Base-by-base conservation (phyloP, 2,329 filamentous ascomycete genomes). In the Calonectria fujianensis region DNA sequence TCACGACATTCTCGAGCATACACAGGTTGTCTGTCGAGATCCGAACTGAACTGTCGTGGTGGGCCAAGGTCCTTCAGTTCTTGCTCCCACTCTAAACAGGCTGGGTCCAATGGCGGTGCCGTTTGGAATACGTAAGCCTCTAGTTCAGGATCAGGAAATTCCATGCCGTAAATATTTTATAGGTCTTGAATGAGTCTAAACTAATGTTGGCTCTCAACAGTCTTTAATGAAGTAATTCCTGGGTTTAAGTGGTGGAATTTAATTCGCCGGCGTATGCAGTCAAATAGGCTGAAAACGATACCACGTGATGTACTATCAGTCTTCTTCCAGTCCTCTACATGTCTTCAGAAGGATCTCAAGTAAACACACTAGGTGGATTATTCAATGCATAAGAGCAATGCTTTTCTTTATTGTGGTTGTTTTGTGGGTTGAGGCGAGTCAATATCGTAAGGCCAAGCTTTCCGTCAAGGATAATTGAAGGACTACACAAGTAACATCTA, bases 1-100 rank as follows among this genome's bases (percentile, higher is more conserved):
- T 81, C 81, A 54, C 85, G 85, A 74, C 88, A 87, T 48, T 85
- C 82, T 41, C 82, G 77, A 3, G 85, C 86, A 77, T 89, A 89
- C 54, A 82, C 61, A 11, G 82, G 80, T 74, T 88, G 87, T 57
- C 84, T 83, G 35, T 83, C 82, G 29, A 84, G 61, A 7, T 75
- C 69, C 3, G 76, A 80, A 35, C 48, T 75, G 72, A 81, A 81
- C 14, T 76, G 73, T 41, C 54, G 74, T 24, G 79, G 69, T 32
- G 78, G 79, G 3, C 73, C 78, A 51, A 41, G 71, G 29, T 41
- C 69, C 70, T 77, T 78, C 51, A 76, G 51, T 16, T 82, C 77
- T 35, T 82, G 73, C 75, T 88, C 86, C 76, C 85, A 82, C 31
- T 81, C 79, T 11, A 87, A 72, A 87, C 87, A 89, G 54, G 80